Evolutionary conservation across 768 basidiomycete genomes (phyloP), one percentile per base, ranked within the genome.

Genomic region (Lactifluus pinguis): DNA sequence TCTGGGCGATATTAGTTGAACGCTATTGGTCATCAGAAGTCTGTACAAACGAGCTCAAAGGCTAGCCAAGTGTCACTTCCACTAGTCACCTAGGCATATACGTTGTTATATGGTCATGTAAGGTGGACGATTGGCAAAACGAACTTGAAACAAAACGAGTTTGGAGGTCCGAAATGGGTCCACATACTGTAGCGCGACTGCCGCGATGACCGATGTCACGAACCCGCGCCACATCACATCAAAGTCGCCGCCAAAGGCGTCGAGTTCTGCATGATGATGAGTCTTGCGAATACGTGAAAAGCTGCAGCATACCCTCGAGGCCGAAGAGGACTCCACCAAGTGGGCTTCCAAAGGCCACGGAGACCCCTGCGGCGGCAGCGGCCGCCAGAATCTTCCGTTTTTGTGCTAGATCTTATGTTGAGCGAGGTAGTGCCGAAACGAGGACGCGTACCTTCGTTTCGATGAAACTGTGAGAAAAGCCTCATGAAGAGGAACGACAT

Each of bases 171-270:
- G 85, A 69, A 93, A 94, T 0, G 92, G 92, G 68, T 94, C 86
- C 50, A 93, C 79, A 71, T 86, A 84, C 70, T 92, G 88, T 55
- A 95, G 72, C 0, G 87, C 80, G n/a, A 91, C 83, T 1, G 91
- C 90, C 0, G 92, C 92, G 54, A 93, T 81, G 53, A 86, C 89
- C 7, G 90, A 92, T 15, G 89, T 91, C 57, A 91, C 91, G 69
- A 95, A 95, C n/a, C 86, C 89, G 58, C 83, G 78, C 87, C 86
- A 88, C 79, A 88, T 83, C 32, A 88, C 86, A 65, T 91, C 88
- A 3, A 84, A 83, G 61, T 86, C 85, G 65, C 80, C 83, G 17
- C 83, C 80, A 68, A 86, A 85, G 1, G 82, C 80, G 65, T 86
- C 85, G 17, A 87, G 72, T 68, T 87, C 85, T 83, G 59, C n/a